A percentile compares a stretch with the other conserved stretches of the same genome.
Conservation (phyloP, 495 filamentous ascomycete species). For the Pyronema domesticum region DNA sequence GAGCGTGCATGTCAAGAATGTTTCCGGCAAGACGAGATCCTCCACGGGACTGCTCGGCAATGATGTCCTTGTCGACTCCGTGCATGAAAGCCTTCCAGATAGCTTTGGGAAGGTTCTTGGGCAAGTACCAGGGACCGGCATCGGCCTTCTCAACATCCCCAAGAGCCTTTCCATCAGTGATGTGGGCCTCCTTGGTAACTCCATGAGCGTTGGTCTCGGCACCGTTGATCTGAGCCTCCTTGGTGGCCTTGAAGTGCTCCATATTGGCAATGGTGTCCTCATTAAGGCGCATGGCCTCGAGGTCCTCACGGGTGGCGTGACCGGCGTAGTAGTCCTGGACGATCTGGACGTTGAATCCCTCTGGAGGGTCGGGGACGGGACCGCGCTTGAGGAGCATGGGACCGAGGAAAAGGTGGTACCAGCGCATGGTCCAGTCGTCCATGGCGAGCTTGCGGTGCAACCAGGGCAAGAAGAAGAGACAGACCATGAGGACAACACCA, state of each 20-base stretch:
- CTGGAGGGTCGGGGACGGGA: conserved; percentile 33
- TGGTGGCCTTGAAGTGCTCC: conserved; percentile 7
- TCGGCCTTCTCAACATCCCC: conserved; percentile 16
- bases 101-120: conserved; percentile 29
- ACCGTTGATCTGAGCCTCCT: conserved; percentile 20
- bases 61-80: conserved; percentile 43
- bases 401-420: conserved; percentile 40
- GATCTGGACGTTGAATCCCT: conserved; percentile 26
- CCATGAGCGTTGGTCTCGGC: conserved; percentile 18
- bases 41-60: conserved; percentile 28
- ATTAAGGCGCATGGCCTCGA: conserved; percentile 27
- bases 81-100: conserved; percentile 35
- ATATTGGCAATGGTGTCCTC: conserved; percentile 8
- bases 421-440: conserved; percentile 38
- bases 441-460: conserved; percentile 39
- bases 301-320: conserved; percentile 31
- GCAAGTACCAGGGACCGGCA: conserved; percentile 26
- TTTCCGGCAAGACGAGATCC: conserved; percentile 33
- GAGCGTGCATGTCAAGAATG: conserved; percentile 40
- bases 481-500: conserved; percentile 34
- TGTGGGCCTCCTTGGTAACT: conserved; percentile 8
- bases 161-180: conserved; percentile 8
- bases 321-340: conserved; percentile 39
- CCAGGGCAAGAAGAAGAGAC: conserved; percentile 45
- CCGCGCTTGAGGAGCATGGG: conserved; percentile 36